A percentile compares a stretch with the other conserved stretches of the same genome.
These are phyloP conservation scores for Nicotiana obtusifolia DNA, from an alignment of 257 asterid genomes.

Conservation along the genomic window DNA sequence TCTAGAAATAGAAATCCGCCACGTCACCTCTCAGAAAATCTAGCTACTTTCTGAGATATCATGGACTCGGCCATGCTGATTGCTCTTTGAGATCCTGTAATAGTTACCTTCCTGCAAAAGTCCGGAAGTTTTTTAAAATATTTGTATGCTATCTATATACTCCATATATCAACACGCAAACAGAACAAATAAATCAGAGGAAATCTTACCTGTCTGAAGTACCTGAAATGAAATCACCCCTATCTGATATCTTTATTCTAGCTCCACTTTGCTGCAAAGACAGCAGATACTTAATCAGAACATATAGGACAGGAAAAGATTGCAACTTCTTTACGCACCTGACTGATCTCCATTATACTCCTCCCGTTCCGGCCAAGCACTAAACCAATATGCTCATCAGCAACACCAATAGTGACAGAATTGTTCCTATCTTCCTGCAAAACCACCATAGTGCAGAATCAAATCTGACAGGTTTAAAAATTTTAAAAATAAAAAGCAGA, in stretches of 20 bases:
- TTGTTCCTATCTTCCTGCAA: constrained; percentile 69
- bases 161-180: background rate
- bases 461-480: background rate
- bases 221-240: constrained; percentile 92
- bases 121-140: background rate
- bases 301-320: background rate
- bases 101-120: constrained; percentile 42
- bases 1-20: background rate
- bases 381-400: constrained; percentile 83
- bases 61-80: constrained; percentile 31
- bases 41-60: constrained; percentile 31
- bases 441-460: background rate
- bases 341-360: constrained; percentile 75
- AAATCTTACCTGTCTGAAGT: constrained; percentile 68
- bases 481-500: background rate
- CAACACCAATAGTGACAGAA: constrained; percentile 77
- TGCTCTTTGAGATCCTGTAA: constrained; percentile 37
- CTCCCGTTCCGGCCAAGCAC: constrained; percentile 96
- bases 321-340: constrained; percentile 34
- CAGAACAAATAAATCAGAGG: background rate
- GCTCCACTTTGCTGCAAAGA: constrained; percentile 85
- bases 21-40: constrained; percentile 24
- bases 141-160: background rate
- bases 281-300: background rate
- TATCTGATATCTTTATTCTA: constrained; percentile 83